Evolutionary conservation across 2,329 filamentous ascomycete species (phyloP).

Genomic region (Alternaria brassicae): DNA sequence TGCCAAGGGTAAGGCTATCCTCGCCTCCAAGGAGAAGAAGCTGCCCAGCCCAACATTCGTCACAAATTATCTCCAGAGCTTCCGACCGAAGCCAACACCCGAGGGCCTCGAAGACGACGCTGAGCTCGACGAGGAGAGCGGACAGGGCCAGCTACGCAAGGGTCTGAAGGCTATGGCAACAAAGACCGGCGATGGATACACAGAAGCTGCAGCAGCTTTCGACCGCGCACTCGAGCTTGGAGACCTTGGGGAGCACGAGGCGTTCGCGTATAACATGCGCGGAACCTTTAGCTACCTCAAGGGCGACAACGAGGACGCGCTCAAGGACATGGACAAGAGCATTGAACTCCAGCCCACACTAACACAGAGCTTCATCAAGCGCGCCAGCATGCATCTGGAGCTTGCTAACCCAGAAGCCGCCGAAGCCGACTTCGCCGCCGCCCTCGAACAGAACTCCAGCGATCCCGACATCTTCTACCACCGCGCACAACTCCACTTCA

Average conservation of each 20-base stretch:
- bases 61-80: constrained; percentile 98
- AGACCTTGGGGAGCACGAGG: constrained; percentile 81
- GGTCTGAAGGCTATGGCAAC: constrained; percentile 81
- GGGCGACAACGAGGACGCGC: constrained; percentile 83
- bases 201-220: constrained; percentile 84
- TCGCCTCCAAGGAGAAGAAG: constrained; percentile 80
- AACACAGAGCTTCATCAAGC: constrained; percentile 98
- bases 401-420: constrained; percentile 86
- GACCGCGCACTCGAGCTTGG: constrained; percentile 85
- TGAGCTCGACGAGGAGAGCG: constrained; percentile 79
- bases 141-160: constrained; percentile 83
- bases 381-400: constrained; percentile 96
- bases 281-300: constrained; percentile 94
- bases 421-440: constrained; percentile 84
- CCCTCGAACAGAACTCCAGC: constrained; percentile 80
- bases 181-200: constrained; percentile 90
- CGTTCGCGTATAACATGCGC: constrained; percentile 93
- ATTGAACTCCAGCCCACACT: constrained; percentile 86
- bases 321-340: constrained; percentile 88
- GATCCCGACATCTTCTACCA: constrained; percentile 99
- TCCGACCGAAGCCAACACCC: constrained; percentile 82
- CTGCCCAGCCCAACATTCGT: constrained; percentile 96
- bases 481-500: constrained; percentile 97
- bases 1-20: constrained; percentile 87
- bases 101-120: constrained; percentile 80